phyloP scores from a whole-genome alignment of 495 filamentous ascomycete species.

The Podospora comata region DNA sequence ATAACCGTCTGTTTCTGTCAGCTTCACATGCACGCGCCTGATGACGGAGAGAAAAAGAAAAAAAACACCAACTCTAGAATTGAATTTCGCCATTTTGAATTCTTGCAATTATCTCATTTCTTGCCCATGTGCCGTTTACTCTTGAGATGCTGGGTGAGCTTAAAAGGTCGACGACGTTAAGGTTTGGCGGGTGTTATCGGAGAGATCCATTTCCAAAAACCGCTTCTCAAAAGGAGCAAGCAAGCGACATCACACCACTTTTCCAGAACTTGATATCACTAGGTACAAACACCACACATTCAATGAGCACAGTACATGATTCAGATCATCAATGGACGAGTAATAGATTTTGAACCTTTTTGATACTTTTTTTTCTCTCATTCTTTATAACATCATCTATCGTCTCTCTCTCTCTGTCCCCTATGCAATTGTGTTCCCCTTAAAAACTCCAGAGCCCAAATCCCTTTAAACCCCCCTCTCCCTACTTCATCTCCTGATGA shows the following conservation, averaged over 20 bases:
- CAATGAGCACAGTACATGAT: too few species aligned
- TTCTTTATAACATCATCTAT: not conserved
- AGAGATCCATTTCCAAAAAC: not conserved
- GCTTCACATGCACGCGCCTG: not conserved
- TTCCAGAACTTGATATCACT: not conserved
- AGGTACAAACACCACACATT: too few species aligned
- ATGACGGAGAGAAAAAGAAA: too few species aligned
- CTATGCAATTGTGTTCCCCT: not conserved
- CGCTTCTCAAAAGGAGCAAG: not conserved
- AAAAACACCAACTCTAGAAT: not conserved
- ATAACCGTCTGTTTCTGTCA: slow-evolving; percentile 39
- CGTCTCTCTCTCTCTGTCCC: not conserved
- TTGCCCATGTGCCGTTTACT: not conserved
- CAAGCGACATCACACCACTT: not conserved
- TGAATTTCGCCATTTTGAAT: not conserved
- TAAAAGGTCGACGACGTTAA: not conserved
- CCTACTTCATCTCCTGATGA: not conserved
- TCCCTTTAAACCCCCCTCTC: not conserved
- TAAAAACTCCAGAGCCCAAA: not conserved
- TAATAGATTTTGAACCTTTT: not conserved
- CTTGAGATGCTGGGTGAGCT: not conserved
- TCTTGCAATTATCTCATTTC: not conserved
- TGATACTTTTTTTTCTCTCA: not conserved
- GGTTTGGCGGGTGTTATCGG: not conserved
- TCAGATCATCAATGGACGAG: too few species aligned